Evolutionary conservation across 2,329 filamentous ascomycete species (phyloP).

Genomic region (Trichoderma atroviride): DNA sequence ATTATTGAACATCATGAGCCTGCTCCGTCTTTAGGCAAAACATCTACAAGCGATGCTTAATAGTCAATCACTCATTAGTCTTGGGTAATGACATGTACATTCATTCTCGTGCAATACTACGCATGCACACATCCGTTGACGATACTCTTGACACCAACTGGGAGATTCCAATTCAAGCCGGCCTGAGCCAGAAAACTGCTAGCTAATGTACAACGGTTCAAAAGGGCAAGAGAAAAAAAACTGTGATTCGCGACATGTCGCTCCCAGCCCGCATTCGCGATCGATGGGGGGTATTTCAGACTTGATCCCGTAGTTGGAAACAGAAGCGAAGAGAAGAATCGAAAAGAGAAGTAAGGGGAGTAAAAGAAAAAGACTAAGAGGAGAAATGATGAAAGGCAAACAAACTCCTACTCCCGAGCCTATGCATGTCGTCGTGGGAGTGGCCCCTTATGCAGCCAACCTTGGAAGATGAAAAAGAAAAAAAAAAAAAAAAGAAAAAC

Average conservation of each 20-base stretch:
- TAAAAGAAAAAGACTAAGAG: neutral
- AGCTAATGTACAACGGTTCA: conserved; percentile 19
- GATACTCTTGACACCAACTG: neutral
- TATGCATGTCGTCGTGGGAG: conserved; percentile 19
- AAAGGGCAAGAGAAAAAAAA: neutral
- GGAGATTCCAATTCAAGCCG: conserved; percentile 18
- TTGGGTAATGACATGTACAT: neutral
- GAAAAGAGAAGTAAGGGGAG: neutral
- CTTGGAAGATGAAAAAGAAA: neutral
- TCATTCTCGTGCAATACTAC: neutral
- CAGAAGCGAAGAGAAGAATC: neutral
- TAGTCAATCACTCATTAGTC: neutral
- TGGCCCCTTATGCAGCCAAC: neutral
- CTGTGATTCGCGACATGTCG: conserved; percentile 15
- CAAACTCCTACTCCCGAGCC: conserved; percentile 23
- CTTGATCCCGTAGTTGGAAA: conserved; percentile 14
- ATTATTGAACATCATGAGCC: neutral
- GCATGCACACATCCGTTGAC: neutral
- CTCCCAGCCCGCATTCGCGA: conserved; percentile 26
- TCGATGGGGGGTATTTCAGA: conserved; percentile 25
- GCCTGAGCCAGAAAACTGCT: conserved; percentile 4
- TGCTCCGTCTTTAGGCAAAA: neutral
- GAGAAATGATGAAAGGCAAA: neutral
- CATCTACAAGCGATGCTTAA: neutral
- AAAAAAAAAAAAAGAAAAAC: neutral